Conservation (phyloP, 2,329 filamentous ascomycete genomes). For the Phialemoniopsis sp. region DNA sequence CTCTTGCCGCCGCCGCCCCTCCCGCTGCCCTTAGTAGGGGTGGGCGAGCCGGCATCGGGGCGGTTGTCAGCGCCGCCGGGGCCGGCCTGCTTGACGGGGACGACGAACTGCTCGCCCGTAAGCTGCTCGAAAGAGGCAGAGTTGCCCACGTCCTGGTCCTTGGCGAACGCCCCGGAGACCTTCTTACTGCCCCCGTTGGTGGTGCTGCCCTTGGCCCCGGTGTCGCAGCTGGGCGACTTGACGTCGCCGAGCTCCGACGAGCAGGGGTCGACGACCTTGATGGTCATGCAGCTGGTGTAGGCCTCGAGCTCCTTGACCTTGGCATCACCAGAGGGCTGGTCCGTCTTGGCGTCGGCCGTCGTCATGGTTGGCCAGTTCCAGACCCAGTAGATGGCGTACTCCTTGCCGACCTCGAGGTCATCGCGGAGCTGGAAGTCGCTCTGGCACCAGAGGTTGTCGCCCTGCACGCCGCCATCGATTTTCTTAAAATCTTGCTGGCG, state of each 20-base stretch:
- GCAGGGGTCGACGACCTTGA: conserved; percentile 21
- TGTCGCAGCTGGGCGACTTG: conserved; percentile 27
- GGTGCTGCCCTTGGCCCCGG: conserved; percentile 14
- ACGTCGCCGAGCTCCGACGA: conserved; percentile 29
- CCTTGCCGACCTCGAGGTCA: conserved; percentile 55
- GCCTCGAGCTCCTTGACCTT: conserved; percentile 24
- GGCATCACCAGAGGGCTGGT: conserved; percentile 25
- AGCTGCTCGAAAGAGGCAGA: conserved; percentile 42
- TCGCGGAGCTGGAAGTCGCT: conserved; percentile 72
- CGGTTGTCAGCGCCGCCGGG: conserved; percentile 12
- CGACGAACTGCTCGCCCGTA: conserved; percentile 30
- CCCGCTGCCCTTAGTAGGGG: conserved; percentile 11
- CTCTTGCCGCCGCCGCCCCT: conserved; percentile 11
- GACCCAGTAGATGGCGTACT: conserved; percentile 88
- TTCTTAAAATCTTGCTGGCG: conserved; percentile 56
- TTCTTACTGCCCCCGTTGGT: conserved; percentile 8
- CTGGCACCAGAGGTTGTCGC: conserved; percentile 71
- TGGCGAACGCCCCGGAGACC: conserved; percentile 21
- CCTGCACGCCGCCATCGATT: conserved; percentile 43
- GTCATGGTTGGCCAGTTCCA: conserved; percentile 82
- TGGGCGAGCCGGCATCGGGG: conserved; percentile 6
- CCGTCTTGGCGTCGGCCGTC: conserved; percentile 19
- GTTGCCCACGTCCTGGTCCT: conserved; percentile 33
- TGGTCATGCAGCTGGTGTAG: conserved; percentile 41
- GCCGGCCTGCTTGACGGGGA: conserved; percentile 17